These are phyloP conservation scores for Sicyos baderoa DNA, from an alignment of 306 rosid genomes.

Conservation along the genomic window DNA sequence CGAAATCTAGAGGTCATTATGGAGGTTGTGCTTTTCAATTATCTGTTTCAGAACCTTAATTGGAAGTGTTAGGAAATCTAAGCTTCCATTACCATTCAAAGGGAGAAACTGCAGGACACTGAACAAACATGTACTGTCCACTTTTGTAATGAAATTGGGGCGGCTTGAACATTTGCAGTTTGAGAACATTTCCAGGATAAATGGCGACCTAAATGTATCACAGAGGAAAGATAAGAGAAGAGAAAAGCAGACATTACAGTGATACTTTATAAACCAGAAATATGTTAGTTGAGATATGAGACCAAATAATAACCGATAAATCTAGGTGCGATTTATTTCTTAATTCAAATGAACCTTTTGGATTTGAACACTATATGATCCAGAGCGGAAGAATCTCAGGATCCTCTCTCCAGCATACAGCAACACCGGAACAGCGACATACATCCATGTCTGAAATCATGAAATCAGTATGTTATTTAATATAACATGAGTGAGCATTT, in stretches of 20 bases:
- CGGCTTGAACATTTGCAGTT: constrained; percentile 96
- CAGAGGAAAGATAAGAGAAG: not conserved
- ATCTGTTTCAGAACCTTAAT: not conserved
- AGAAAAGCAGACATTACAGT: not conserved
- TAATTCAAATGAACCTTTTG: constrained; percentile 49
- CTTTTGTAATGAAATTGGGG: constrained; percentile 85
- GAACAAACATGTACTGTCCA: constrained; percentile 99
- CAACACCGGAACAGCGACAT: constrained; percentile 72
- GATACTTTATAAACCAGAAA: not conserved
- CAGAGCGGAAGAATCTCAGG: constrained; percentile 83
- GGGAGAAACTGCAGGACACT: constrained; percentile 95
- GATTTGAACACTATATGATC: constrained; percentile 65
- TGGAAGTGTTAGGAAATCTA: not conserved
- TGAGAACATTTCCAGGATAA: constrained; percentile 92
- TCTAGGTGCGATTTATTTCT: not conserved
- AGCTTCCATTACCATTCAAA: constrained; percentile 67
- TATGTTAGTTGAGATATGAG: not conserved
- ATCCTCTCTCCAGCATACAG: constrained; percentile 89
- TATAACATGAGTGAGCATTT: too few species aligned
- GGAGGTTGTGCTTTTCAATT: not conserved
- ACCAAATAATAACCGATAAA: not conserved
- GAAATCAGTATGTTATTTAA: constrained; percentile 13
- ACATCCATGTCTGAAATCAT: constrained; percentile 93
- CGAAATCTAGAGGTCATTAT: not conserved
- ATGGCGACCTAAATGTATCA: constrained; percentile 65